Evolutionary conservation across 257 asterid species (phyloP).

Genomic region (Nicotiana sylvestris): DNA sequence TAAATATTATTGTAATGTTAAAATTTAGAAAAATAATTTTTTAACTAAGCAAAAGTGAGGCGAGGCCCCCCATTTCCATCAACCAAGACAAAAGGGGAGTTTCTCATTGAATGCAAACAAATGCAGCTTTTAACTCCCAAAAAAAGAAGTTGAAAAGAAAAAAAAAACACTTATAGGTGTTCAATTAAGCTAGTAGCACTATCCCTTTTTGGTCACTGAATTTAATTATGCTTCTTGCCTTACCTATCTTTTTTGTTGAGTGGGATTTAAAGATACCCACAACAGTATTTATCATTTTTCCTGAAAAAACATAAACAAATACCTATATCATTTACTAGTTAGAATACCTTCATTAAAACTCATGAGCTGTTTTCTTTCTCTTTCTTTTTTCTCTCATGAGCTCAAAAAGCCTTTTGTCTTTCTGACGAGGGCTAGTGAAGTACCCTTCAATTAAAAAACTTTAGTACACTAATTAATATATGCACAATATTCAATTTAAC

Average conservation of each 20-base stretch:
- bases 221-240: slow-evolving; percentile 22
- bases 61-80: slow-evolving; percentile 39
- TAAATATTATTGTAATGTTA: background rate
- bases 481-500: background rate
- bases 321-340: background rate
- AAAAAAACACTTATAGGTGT: background rate
- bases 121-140: slow-evolving; percentile 20
- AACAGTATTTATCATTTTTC: background rate
- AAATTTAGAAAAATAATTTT: background rate
- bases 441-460: background rate
- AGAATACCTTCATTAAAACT: background rate
- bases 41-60: background rate
- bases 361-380: background rate
- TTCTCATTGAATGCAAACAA: slow-evolving; percentile 41
- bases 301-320: background rate
- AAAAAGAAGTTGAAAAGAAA: background rate
- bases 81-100: slow-evolving; percentile 37
- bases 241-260: background rate
- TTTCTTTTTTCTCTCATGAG: background rate
- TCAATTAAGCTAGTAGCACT: slow-evolving; percentile 6
- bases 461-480: background rate
- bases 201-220: slow-evolving; percentile 20
- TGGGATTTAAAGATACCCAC: slow-evolving; percentile 21
- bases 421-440: background rate
- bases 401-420: background rate